Evolutionary conservation across 257 asterid genomes (phyloP).

Genomic region (Solanum pimpinellifolium): DNA sequence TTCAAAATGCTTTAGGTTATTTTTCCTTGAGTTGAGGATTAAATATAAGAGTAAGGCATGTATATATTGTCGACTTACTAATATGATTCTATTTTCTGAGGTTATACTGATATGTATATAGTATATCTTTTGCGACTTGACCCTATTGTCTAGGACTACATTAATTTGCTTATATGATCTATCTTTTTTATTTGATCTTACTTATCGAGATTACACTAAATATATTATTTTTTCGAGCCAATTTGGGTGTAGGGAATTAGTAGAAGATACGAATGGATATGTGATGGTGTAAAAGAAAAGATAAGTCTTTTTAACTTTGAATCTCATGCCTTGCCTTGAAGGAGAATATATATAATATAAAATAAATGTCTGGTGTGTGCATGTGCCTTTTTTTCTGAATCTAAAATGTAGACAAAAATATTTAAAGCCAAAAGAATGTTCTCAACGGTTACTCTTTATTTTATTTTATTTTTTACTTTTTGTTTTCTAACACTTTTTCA

Average conservation of each 20-base stretch:
- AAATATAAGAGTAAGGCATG: too few relatives aligned
- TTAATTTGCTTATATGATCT: not conserved
- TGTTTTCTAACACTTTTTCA: not conserved
- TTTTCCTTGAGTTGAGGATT: not conserved
- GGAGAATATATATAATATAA: not conserved
- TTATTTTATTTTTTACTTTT: not conserved
- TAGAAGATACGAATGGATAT: conserved; percentile 6
- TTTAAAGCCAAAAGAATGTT: conserved; percentile 37
- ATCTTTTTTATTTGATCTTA: fast-evolving
- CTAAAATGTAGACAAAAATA: conserved; percentile 7
- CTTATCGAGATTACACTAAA: too few relatives aligned
- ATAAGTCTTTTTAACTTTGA: conserved; percentile 27
- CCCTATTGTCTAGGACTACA: not conserved
- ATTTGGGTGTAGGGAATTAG: not conserved
- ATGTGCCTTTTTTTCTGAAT: not conserved
- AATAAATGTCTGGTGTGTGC: conserved; percentile 4
- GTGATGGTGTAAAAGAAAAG: conserved; percentile 36
- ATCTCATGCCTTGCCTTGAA: conserved; percentile 29
- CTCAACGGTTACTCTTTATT: conserved; percentile 21
- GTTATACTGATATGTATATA: too few relatives aligned
- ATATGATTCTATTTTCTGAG: too few relatives aligned
- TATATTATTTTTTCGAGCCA: not conserved
- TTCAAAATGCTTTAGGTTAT: not conserved
- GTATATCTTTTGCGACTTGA: not conserved
- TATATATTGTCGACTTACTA: too few relatives aligned